Percentiles rank a stretch among this genome's conserved stretches.
Conservation (phyloP, 306 rosid genomes). For the Medicago lupulina region DNA sequence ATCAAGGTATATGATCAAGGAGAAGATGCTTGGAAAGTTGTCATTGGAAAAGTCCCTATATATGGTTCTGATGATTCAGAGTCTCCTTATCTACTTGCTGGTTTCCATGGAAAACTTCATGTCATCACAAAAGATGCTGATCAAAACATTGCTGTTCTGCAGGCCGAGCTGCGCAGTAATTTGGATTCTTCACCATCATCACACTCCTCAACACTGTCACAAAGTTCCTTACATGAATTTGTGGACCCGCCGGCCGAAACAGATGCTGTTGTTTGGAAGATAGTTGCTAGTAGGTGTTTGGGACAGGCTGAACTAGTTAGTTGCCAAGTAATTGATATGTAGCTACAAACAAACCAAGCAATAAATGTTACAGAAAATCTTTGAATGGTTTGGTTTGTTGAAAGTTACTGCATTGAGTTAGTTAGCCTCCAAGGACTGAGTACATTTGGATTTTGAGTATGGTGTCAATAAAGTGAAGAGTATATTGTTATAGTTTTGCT, state of each 20-base stretch:
- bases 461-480: slow-evolving; percentile 1
- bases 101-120: slow-evolving; percentile 88
- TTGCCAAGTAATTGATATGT: slow-evolving; percentile 85
- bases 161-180: slow-evolving; percentile 60
- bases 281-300: slow-evolving; percentile 65
- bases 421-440: neutral
- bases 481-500: slow-evolving; percentile 26
- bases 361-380: slow-evolving; percentile 32
- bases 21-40: slow-evolving; percentile 88
- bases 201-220: slow-evolving; percentile 42
- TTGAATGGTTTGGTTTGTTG: slow-evolving; percentile 16
- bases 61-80: slow-evolving; percentile 82
- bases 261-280: slow-evolving; percentile 68
- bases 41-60: slow-evolving; percentile 80
- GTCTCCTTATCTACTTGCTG: slow-evolving; percentile 89
- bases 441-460: slow-evolving; percentile 22
- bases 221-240: slow-evolving; percentile 47
- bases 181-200: slow-evolving; percentile 50
- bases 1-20: slow-evolving; percentile 87
- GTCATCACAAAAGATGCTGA: slow-evolving; percentile 83
- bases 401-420: slow-evolving; percentile 20
- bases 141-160: slow-evolving; percentile 66
- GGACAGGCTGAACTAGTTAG: slow-evolving; percentile 83
- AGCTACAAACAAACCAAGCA: slow-evolving; percentile 42
- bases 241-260: slow-evolving; percentile 54